Conservation (phyloP, 352 stramenopile genomes). For the Phytophthora idaei region DNA sequence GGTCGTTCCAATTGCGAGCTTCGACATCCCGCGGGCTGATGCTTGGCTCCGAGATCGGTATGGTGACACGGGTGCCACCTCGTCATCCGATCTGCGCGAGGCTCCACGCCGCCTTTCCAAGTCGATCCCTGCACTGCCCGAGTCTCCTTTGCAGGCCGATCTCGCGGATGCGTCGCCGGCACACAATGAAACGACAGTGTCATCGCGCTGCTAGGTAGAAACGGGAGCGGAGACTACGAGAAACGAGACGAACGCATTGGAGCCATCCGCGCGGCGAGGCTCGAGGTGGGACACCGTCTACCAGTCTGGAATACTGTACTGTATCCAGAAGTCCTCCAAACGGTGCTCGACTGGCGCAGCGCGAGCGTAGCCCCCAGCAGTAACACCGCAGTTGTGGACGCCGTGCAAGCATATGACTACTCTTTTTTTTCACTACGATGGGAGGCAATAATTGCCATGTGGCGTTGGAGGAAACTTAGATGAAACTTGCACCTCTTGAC, state of each 20-base stretch:
- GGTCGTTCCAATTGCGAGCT: slow-evolving; percentile 11
- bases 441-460: slow-evolving; percentile 17
- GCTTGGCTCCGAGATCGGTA: slow-evolving; percentile 24
- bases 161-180: slow-evolving; percentile 26
- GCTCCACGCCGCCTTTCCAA: slow-evolving; percentile 17
- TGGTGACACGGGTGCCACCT: slow-evolving; percentile 20
- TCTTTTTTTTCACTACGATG: slow-evolving; percentile 25
- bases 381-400: slow-evolving; percentile 26
- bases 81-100: slow-evolving; percentile 24
- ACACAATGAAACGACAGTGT: slow-evolving; percentile 35
- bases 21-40: slow-evolving; percentile 10
- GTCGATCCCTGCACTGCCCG: slow-evolving; percentile 16
- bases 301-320: too few relatives aligned
- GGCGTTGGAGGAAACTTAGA: slow-evolving; percentile 12
- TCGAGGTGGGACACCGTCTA: slow-evolving; percentile 1
- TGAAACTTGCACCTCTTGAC: slow-evolving; percentile 4
- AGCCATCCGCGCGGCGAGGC: slow-evolving; percentile 1
- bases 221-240: slow-evolving; percentile 19
- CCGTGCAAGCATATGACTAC: slow-evolving; percentile 23
- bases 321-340: too few relatives aligned
- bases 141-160: slow-evolving; percentile 28
- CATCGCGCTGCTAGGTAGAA: slow-evolving; percentile 17
- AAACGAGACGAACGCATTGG: slow-evolving; percentile 20
- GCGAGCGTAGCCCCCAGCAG: slow-evolving; percentile 9
- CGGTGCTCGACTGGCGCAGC: slow-evolving; percentile 11